A percentile compares a stretch with the other conserved stretches of the same genome.
Conservation (phyloP, 2,329 filamentous ascomycete genomes). For the Pseudogymnoascus sp. region DNA sequence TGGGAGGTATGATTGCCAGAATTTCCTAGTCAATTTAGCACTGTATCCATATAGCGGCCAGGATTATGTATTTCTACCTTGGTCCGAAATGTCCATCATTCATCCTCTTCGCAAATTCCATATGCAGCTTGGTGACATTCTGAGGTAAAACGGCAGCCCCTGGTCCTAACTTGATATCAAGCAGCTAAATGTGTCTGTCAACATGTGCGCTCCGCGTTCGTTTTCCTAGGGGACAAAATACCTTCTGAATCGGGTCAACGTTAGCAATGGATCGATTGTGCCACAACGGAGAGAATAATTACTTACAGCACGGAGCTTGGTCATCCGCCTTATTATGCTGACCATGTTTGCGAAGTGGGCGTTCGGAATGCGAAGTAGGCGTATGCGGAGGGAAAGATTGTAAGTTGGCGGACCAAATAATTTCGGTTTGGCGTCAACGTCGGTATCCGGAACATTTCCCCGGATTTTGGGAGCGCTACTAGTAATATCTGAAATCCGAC, state of each 20-base stretch:
- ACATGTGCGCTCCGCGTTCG: slow-evolving; percentile 12
- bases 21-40: slow-evolving; percentile 54
- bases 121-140: slow-evolving; percentile 65
- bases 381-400: not conserved
- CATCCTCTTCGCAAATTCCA: slow-evolving; percentile 59
- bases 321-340: slow-evolving; percentile 60
- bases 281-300: slow-evolving; percentile 14
- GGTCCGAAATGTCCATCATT: slow-evolving; percentile 65
- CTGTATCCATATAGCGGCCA: not conserved
- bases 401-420: slow-evolving; percentile 1
- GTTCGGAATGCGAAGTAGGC: not conserved
- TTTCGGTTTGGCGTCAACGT: slow-evolving; percentile 2
- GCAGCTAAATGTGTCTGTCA: slow-evolving; percentile 45
- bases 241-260: slow-evolving; percentile 21
- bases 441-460: slow-evolving; percentile 5
- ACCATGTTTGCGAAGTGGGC: slow-evolving; percentile 37
- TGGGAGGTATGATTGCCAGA: slow-evolving; percentile 77
- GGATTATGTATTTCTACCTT: slow-evolving; percentile 43
- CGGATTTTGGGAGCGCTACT: not conserved
- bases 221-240: slow-evolving; percentile 19
- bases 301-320: slow-evolving; percentile 64
- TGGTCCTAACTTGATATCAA: slow-evolving; percentile 69
- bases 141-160: slow-evolving; percentile 75
- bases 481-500: not conserved
- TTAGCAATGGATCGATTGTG: slow-evolving; percentile 17